Evolutionary conservation across 345 rosid species (phyloP), one percentile per base, ranked within the genome.

Genomic region (Dipteronia sinensis): DNA sequence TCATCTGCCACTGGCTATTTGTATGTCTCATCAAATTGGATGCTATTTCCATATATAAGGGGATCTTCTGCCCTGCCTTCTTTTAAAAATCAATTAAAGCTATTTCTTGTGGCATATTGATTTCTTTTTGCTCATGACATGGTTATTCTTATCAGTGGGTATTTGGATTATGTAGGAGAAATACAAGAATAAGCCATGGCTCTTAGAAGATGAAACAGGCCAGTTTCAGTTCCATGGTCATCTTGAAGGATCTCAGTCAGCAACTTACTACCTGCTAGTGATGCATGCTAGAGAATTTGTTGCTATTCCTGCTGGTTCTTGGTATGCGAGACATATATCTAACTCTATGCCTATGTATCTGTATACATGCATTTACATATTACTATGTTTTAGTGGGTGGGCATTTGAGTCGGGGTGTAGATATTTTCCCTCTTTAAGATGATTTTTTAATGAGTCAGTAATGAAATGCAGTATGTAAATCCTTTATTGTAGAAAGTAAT

Each of bases 251-350:
- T 87, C 98, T 64, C 98, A 96, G 65, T 92, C 97, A 23, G 98
- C 98, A 2, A 96, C 99, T 66, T 96, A 94, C 78, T 94, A 94
- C 85, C 90, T 96, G 13, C 83, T 96, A 74, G 90, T 96, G 86
- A 77, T 87, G 91, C 93, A 92, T 79, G 93, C 90, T 70, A 94
- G 89, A 76, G 97, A 95, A 83, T 91, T 92, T 82, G 82, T 83
- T 31, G 98, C 99, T 38, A 91, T 94, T 79, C 99, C 99, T 55
- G 97, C 97, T 20, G 97, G 98, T 82, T 94, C 98, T 76, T 96
- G 98, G 99, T 96, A 89, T 71, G 79, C 59, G 20, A 65, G 63
- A 29, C 74, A 10, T 75, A 51, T 58, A 11, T 75, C 51, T 25
- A 29, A 65, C 56, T 44, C 15, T 69, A 42, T 58, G 23, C 75